phyloP scores from a whole-genome alignment of 2,329 filamentous ascomycete genomes.

The Xylariaceae sp. region DNA sequence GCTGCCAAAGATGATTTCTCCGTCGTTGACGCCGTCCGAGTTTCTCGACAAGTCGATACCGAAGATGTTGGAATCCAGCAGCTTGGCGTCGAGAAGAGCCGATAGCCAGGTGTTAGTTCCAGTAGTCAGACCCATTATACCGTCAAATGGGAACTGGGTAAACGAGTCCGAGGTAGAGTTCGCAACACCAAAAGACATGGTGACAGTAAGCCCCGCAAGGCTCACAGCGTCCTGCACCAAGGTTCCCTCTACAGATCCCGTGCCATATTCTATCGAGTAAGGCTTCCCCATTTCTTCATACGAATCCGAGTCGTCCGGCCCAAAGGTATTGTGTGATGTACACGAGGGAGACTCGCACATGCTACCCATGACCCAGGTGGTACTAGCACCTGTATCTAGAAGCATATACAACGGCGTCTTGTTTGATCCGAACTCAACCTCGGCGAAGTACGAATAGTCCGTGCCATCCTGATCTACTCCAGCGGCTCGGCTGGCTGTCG shows the following conservation, averaged over 20 bases:
- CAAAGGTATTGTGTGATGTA: slow-evolving; percentile 66
- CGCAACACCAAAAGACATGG: slow-evolving; percentile 71
- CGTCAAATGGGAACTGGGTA: slow-evolving; percentile 76
- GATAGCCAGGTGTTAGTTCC: slow-evolving; percentile 67
- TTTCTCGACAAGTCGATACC: slow-evolving; percentile 68
- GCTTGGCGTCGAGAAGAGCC: slow-evolving; percentile 52
- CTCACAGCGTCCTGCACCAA: slow-evolving; percentile 65
- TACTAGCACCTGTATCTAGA: slow-evolving; percentile 65
- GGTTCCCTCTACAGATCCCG: slow-evolving; percentile 67
- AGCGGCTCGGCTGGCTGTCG: slow-evolving; percentile 46
- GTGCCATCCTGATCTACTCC: slow-evolving; percentile 63
- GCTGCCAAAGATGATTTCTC: slow-evolving; percentile 74
- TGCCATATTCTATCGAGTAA: slow-evolving; percentile 74
- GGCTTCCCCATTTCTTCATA: slow-evolving; percentile 50
- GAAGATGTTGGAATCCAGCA: slow-evolving; percentile 64
- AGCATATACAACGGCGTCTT: slow-evolving; percentile 58
- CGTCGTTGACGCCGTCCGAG: slow-evolving; percentile 64
- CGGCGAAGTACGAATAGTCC: slow-evolving; percentile 64
- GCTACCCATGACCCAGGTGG: slow-evolving; percentile 80
- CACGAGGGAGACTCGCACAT: slow-evolving; percentile 67
- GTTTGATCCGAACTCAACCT: slow-evolving; percentile 55
- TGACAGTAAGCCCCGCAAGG: slow-evolving; percentile 63
- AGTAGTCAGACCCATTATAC: slow-evolving; percentile 77
- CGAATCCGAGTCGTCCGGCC: slow-evolving; percentile 61
- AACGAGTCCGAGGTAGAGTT: slow-evolving; percentile 72